A percentile compares a stretch with the other conserved stretches of the same genome.
These are phyloP conservation scores for Schizochytrium sp. DNA, from an alignment of 108 stramenopile genomes.

Conservation along the genomic window DNA sequence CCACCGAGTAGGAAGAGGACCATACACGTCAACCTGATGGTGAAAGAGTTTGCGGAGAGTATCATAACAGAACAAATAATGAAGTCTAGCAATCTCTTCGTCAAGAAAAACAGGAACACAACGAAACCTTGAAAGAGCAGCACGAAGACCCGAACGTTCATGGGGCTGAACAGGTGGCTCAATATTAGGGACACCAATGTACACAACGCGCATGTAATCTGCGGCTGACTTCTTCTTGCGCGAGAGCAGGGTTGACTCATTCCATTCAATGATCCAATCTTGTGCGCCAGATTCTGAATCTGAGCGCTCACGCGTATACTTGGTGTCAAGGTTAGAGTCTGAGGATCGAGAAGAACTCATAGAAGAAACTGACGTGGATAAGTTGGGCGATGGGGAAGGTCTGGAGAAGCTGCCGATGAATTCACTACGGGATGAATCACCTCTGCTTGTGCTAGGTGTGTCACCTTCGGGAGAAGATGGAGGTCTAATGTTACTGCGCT, in stretches of 20 bases:
- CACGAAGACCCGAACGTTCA: constrained; percentile 86
- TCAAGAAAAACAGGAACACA: constrained; percentile 97
- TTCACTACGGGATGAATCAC: too few species aligned
- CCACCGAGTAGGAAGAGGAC: constrained; percentile 69
- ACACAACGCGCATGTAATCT: constrained; percentile 81
- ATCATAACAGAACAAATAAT: constrained; percentile 77
- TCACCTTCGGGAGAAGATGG: not conserved
- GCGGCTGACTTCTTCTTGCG: constrained; percentile 84
- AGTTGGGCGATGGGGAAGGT: constrained; percentile 3
- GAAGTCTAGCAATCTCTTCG: constrained; percentile 80
- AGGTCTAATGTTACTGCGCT: not conserved
- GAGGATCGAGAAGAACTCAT: not conserved
- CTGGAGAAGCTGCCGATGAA: not conserved
- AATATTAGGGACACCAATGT: constrained; percentile 81
- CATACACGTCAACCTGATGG: constrained; percentile 79
- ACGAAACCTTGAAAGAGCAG: constrained; percentile 87
- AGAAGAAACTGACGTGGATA: not conserved
- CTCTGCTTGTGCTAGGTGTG: too few species aligned
- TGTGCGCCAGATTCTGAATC: not conserved
- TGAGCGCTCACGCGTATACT: not conserved
- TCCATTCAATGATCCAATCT: constrained; percentile 80
- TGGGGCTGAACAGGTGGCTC: constrained; percentile 84
- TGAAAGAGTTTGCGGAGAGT: constrained; percentile 80
- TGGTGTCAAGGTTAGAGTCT: not conserved
- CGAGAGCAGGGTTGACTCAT: constrained; percentile 91